Evolutionary conservation across 202 grass and related monocot genomes (phyloP).

Genomic region (Setaria viridis): DNA sequence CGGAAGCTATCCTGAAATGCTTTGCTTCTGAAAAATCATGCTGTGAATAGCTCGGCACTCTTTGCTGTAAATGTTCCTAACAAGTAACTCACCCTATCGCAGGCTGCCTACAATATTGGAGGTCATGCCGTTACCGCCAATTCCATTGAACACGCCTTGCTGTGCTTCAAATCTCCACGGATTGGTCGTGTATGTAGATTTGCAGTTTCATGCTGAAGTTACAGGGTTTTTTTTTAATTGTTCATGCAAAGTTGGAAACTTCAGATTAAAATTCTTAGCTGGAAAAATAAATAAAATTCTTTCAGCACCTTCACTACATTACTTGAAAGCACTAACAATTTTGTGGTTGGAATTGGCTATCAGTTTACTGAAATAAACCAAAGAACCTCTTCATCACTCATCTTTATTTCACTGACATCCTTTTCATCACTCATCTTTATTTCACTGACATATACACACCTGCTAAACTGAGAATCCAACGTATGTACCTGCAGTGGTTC

Average conservation of each 20-base stretch:
- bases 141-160: constrained; percentile 73
- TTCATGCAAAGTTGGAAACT: neutral
- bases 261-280: neutral
- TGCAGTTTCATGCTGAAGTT: constrained; percentile 37
- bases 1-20: neutral
- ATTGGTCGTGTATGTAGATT: constrained; percentile 72
- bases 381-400: neutral
- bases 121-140: constrained; percentile 81
- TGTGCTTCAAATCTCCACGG: constrained; percentile 72
- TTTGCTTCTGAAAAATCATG: neutral
- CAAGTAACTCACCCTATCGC: constrained; percentile 34
- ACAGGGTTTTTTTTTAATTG: constrained; percentile 1
- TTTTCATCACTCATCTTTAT: neutral
- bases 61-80: neutral
- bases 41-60: neutral
- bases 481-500: constrained; percentile 68
- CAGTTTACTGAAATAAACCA: neutral
- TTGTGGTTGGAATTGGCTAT: neutral
- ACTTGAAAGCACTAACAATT: constrained; percentile 11
- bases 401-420: neutral
- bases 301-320: neutral
- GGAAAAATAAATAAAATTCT: neutral
- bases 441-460: neutral
- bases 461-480: neutral
- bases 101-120: constrained; percentile 96